Percentiles rank a stretch among this genome's conserved stretches.
Evolutionary conservation across 2,329 filamentous ascomycete species (phyloP).

Genomic region (Aureobasidium uvarum): DNA sequence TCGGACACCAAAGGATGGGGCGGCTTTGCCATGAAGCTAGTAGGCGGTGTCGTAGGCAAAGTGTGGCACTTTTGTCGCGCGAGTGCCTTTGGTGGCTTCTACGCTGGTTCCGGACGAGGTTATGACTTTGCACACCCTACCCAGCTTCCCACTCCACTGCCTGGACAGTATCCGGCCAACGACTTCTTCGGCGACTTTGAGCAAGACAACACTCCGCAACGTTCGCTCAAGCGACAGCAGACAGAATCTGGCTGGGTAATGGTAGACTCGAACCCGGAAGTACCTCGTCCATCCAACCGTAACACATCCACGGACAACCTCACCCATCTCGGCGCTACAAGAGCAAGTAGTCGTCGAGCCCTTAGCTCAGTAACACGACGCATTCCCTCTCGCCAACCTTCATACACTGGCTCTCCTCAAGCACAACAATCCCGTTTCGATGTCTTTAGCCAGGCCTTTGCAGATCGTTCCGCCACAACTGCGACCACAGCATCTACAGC

Average conservation of each 20-base stretch:
- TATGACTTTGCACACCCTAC: slow-evolving; percentile 56
- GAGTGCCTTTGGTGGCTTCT: slow-evolving; percentile 74
- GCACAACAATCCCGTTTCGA: slow-evolving; percentile 16
- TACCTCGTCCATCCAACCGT: slow-evolving; percentile 13
- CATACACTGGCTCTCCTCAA: slow-evolving; percentile 40
- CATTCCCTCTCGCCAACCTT: slow-evolving; percentile 32
- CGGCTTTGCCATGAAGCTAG: slow-evolving; percentile 58
- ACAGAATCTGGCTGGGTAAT: slow-evolving; percentile 52
- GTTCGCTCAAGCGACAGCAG: slow-evolving; percentile 49
- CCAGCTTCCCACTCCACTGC: slow-evolving; percentile 46
- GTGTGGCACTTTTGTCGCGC: slow-evolving; percentile 79
- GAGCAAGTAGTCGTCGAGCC: slow-evolving; percentile 40
- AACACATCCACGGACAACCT: slow-evolving; percentile 11
- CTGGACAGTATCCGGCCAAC: slow-evolving; percentile 56
- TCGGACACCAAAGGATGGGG: slow-evolving; percentile 50
- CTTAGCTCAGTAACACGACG: slow-evolving; percentile 48
- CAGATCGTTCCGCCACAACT: not conserved
- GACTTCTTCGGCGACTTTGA: slow-evolving; percentile 48
- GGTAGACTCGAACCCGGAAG: slow-evolving; percentile 37
- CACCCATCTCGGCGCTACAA: slow-evolving; percentile 31
- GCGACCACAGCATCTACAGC: not conserved
- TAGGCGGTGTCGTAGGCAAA: slow-evolving; percentile 69
- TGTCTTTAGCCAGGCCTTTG: slow-evolving; percentile 10
- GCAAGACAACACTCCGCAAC: slow-evolving; percentile 44
- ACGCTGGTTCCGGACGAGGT: slow-evolving; percentile 75